Conservation (phyloP, 345 rosid species). For the Lumnitzera littorea region DNA sequence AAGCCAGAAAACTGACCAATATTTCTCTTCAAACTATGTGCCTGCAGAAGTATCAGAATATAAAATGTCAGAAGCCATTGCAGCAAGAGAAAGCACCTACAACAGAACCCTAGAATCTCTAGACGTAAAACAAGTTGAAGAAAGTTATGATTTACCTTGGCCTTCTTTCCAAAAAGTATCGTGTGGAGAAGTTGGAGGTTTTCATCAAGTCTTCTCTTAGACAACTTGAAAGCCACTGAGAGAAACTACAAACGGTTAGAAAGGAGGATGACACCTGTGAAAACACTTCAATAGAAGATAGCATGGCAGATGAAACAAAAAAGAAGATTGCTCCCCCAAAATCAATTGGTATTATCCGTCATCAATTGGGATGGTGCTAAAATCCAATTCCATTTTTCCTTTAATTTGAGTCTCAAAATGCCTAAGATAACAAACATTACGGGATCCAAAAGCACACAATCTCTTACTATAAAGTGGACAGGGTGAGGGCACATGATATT, state of each 20-base stretch:
- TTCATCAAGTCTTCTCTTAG: slow-evolving; percentile 92
- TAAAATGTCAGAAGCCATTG: slow-evolving; percentile 4
- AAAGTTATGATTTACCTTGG: slow-evolving; percentile 47
- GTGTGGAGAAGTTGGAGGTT: slow-evolving; percentile 68
- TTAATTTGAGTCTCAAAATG: too few species aligned
- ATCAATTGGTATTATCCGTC: too few species aligned
- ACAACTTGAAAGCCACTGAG: slow-evolving; percentile 95
- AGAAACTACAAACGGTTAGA: slow-evolving; percentile 2
- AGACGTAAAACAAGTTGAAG: background rate
- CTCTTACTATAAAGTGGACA: too few species aligned
- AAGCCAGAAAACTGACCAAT: slow-evolving; percentile 90
- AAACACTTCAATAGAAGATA: too few species aligned
- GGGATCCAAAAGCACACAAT: too few species aligned
- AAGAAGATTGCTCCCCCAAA: too few species aligned
- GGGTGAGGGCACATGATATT: too few species aligned
- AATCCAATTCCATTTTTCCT: too few species aligned
- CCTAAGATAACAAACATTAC: too few species aligned
- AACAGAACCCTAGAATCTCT: background rate
- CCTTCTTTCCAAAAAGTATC: slow-evolving; percentile 93
- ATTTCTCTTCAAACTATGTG: slow-evolving; percentile 70
- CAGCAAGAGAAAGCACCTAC: slow-evolving; percentile 1
- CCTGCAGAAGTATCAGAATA: slow-evolving; percentile 32
- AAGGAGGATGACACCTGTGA: too few species aligned
- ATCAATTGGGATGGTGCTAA: too few species aligned
- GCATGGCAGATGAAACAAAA: too few species aligned